Evolutionary conservation across 2,329 filamentous ascomycete genomes (phyloP).

Genomic region (Fusarium tupiense): DNA sequence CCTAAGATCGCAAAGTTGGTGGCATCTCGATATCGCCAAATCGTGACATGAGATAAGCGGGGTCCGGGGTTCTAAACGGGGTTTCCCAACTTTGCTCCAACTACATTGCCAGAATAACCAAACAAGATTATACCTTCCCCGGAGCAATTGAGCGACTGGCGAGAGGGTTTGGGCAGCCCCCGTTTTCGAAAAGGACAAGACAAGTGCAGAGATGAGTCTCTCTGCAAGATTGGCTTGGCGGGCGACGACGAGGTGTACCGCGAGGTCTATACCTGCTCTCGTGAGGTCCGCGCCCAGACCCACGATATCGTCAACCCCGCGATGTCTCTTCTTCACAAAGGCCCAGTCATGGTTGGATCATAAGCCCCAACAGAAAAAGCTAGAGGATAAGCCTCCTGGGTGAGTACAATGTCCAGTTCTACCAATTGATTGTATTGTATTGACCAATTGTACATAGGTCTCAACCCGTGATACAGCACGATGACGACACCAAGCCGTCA

Average conservation of each 20-base stretch:
- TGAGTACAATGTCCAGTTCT: not conserved
- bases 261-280: conserved; percentile 1
- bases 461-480: not conserved
- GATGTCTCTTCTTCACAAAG: conserved; percentile 36
- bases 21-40: not conserved
- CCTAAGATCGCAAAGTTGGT: not conserved
- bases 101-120: not conserved
- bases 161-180: conserved; percentile 14
- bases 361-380: conserved; percentile 22
- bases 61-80: conserved; percentile 20
- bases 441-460: conserved; percentile 9
- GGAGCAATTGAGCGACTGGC: conserved; percentile 4
- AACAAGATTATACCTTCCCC: not conserved
- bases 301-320: conserved; percentile 7
- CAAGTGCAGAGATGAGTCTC: conserved; percentile 17
- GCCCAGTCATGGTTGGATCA: conserved; percentile 32
- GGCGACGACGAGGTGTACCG: conserved; percentile 11
- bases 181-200: conserved; percentile 2
- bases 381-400: conserved; percentile 4
- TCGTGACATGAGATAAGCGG: conserved; percentile 5
- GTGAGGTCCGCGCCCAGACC: conserved; percentile 11
- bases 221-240: conserved; percentile 29
- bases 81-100: conserved; percentile 6
- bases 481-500: not conserved
- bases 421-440: not conserved